Base-by-base conservation (phyloP, 2,329 filamentous ascomycete species). In the Trichophyton rubrum region DNA sequence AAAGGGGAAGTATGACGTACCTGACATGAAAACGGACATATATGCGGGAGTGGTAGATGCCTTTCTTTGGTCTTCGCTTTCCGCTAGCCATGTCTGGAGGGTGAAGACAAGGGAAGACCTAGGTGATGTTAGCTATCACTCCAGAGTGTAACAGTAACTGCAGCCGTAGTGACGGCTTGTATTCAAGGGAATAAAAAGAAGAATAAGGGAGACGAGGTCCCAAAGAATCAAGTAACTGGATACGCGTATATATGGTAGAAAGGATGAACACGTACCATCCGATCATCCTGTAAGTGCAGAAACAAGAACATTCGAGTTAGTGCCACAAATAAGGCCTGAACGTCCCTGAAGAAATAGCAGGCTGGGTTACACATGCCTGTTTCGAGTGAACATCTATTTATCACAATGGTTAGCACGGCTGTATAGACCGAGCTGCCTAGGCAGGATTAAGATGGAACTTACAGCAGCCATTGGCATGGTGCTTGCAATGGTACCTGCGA, bases 391-490 rank as follows among this genome's bases (percentile, higher is more conserved):
- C 81, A 96, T 95, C 82, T 85, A 38, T 9, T 38, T 38, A 66
- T 33, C 15, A 9, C 40, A 11, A n/a, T 15, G 6, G 17, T 57
- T 57, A 57, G 55, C 8, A 55, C 13, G 4, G 30, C 30, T 53
- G 22, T 15, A 35, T 55, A n/a, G 38, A 17, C 24, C 15, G 56
- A 17, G 30, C 11, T 38, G 8, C 33, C 40, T 43, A n/a, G 40
- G 40, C 7, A n/a, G 3, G 11, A 20, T 51, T 63, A 56, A 51
- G 60, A 59, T 58, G 43, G 63, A 43, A 78, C 79, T 73, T 77
- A 85, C 83, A 65, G 91, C 91, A 62, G 89, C 90, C 92, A 96
- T 96, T 62, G 92, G 92, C 70, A 97, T 79, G 40, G 91, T 95
- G 70, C 86, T 92, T 59, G 81, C 79, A 76, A 86, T 80, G 56